Evolutionary conservation across 2,329 filamentous ascomycete species (phyloP), one percentile per base, ranked within the genome.

Genomic region (Pseudopyrenochaeta lycopersici): DNA sequence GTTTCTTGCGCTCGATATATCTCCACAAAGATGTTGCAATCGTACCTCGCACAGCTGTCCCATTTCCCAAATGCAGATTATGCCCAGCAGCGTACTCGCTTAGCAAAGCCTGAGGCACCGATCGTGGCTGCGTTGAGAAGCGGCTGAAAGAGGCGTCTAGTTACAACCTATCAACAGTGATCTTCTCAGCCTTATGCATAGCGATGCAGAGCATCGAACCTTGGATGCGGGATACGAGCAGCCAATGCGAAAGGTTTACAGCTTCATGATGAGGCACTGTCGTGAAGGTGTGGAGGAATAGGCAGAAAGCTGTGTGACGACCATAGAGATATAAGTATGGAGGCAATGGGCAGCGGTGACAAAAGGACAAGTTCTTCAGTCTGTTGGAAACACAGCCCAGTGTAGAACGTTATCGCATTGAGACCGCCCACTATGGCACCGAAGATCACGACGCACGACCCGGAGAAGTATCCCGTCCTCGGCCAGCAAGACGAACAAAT

Each of bases 181-280:
- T 31, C 14, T 5, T 23, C n/a, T 40, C 23, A 3, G 35, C 23
- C 33, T 4, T 33, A 31, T 15, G 33, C 21, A 39, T 17, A 14
- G 27, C 38, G 45, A 30, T 29, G 45, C 45, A 17, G 7, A 32
- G n/a, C 21, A 40, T 31, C 4, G 44, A 46, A 46, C 7, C 36
- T 29, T 30, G 32, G 31, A 47, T 23, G 45, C 45, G 45, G 39
- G n/a, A 39, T 47, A 47, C 45, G 45, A 47, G 45, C 23, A 31
- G 20, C 12, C 2, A 38, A 36, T 17, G 41, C 32, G 31, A 30
- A 17, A 29, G 14, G 21, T 33, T 30, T 15, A 7, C 33, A 47
- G 35, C 33, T 47, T 47, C 23, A 39, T 39, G 15, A 31, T 30
- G 14, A 17, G 45, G 40, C 14, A 20, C 17, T 15, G 15, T 31